A percentile compares a stretch with the other conserved stretches of the same genome.
phyloP scores from a whole-genome alignment of 2,329 filamentous ascomycete species.

The Claviceps purpurea region DNA sequence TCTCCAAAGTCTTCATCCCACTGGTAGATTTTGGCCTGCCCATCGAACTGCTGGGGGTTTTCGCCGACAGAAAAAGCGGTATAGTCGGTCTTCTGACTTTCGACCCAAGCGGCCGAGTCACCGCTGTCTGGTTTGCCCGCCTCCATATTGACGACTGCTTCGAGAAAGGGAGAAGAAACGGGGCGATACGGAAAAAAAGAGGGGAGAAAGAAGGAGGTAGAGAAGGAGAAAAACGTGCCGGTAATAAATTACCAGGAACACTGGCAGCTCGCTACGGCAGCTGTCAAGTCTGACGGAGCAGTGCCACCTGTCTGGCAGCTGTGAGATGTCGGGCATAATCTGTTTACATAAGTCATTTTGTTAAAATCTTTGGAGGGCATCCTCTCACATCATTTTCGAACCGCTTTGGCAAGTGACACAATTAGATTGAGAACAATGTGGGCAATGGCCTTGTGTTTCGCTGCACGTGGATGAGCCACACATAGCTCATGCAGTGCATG shows the following conservation, averaged over 20 bases:
- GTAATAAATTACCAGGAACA: background rate
- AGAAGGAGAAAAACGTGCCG: background rate
- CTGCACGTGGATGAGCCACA: background rate
- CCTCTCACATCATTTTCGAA: background rate
- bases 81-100: constrained; percentile 36
- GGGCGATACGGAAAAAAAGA: background rate
- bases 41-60: constrained; percentile 27
- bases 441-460: background rate
- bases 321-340: background rate
- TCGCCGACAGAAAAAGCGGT: constrained; percentile 12
- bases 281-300: background rate
- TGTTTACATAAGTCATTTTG: no score
- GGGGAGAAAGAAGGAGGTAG: background rate
- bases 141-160: background rate
- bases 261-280: background rate
- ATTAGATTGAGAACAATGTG: background rate
- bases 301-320: background rate
- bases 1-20: constrained; percentile 82
- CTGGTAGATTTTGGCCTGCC: constrained; percentile 57
- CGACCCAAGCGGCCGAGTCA: constrained; percentile 25
- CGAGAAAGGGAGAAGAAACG: no score
- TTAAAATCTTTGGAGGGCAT: no score
- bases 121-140: background rate
- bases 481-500: background rate
- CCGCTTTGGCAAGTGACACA: background rate